Conservation (phyloP, 2,329 filamentous ascomycete genomes). For the Dactylellina haptotyla region DNA sequence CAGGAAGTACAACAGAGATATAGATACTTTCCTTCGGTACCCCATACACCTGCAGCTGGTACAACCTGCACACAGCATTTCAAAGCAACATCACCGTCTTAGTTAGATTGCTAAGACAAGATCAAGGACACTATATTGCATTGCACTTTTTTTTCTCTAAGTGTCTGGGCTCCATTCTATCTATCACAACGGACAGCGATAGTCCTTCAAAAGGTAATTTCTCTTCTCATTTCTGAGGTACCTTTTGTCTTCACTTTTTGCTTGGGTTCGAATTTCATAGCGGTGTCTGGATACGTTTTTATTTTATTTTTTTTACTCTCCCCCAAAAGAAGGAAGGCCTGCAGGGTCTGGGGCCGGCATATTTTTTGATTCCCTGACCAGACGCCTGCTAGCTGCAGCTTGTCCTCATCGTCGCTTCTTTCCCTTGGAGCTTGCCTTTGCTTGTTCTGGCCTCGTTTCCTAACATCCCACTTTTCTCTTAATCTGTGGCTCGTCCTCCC, state of each 20-base stretch:
- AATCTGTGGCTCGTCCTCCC: constrained; percentile 41
- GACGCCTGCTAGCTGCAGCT: constrained; percentile 24
- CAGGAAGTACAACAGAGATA: constrained; percentile 53
- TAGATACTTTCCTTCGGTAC: constrained; percentile 44
- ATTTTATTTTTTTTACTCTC: constrained; percentile 1
- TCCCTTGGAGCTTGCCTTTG: constrained; percentile 40
- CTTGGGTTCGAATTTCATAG: not conserved
- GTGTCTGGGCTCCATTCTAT: constrained; percentile 46
- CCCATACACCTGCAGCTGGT: constrained; percentile 44
- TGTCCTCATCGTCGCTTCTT: constrained; percentile 51
- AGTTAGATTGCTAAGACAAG: constrained; percentile 24
- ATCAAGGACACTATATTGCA: constrained; percentile 8
- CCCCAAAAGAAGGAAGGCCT: constrained; percentile 7
- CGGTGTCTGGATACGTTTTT: not conserved
- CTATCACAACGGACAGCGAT: constrained; percentile 1
- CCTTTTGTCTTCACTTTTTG: constrained; percentile 3
- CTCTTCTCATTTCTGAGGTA: constrained; percentile 23
- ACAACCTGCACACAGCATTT: not conserved
- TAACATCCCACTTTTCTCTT: constrained; percentile 55
- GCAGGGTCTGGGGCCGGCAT: constrained; percentile 50
- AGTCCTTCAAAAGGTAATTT: constrained; percentile 44
- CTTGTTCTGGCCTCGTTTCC: constrained; percentile 53
- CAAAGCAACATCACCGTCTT: constrained; percentile 10
- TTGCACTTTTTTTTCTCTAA: constrained; percentile 10
- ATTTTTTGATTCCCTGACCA: constrained; percentile 44